phyloP scores from a whole-genome alignment of 2,329 filamentous ascomycete genomes.

The Penicillium sp. region DNA sequence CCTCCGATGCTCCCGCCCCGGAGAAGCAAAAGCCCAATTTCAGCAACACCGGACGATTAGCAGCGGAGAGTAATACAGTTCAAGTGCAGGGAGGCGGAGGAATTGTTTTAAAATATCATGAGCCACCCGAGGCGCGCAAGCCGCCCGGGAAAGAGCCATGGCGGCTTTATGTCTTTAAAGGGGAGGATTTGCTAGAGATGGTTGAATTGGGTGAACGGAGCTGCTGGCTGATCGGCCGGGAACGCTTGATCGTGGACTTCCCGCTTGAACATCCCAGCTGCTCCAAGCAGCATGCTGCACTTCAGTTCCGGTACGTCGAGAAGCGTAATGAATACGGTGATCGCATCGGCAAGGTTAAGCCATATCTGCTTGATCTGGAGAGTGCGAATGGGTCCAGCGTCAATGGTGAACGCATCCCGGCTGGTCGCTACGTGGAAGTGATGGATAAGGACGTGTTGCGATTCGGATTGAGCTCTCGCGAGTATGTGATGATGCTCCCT shows the following conservation, averaged over 20 bases:
- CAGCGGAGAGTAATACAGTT: slow-evolving; percentile 80
- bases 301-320: slow-evolving; percentile 84
- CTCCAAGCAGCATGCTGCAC: slow-evolving; percentile 90
- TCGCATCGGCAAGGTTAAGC: slow-evolving; percentile 68
- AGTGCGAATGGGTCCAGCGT: slow-evolving; percentile 84
- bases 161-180: slow-evolving; percentile 93
- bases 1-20: slow-evolving; percentile 27
- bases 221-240: slow-evolving; percentile 86
- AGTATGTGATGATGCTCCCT: slow-evolving; percentile 93
- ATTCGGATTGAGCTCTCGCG: slow-evolving; percentile 80
- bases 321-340: slow-evolving; percentile 84
- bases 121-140: slow-evolving; percentile 87
- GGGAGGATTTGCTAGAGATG: slow-evolving; percentile 70
- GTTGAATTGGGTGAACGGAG: slow-evolving; percentile 68
- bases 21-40: slow-evolving; percentile 80
- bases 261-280: slow-evolving; percentile 83
- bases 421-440: slow-evolving; percentile 77
- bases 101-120: slow-evolving; percentile 87
- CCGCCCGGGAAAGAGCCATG: slow-evolving; percentile 71
- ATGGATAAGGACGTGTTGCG: slow-evolving; percentile 81
- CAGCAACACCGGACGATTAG: slow-evolving; percentile 70
- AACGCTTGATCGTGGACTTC: slow-evolving; percentile 73
- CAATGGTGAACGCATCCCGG: slow-evolving; percentile 67
- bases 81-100: slow-evolving; percentile 53
- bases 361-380: slow-evolving; percentile 89